These are phyloP conservation scores for Chenopodium album DNA, from an alignment of 148 eudicot species.

Conservation along the genomic window DNA sequence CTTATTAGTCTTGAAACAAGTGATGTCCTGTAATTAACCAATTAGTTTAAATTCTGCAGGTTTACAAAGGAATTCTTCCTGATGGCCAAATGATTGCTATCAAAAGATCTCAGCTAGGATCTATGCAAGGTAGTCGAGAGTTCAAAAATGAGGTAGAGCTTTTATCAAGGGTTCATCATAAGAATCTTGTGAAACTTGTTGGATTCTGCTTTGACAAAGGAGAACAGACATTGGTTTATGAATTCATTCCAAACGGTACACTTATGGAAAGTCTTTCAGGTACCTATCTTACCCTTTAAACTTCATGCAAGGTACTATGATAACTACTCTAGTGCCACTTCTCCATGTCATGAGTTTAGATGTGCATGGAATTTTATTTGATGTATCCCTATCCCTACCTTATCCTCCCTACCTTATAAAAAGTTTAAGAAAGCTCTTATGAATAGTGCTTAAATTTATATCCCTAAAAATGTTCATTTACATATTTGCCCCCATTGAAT, in stretches of 20 bases:
- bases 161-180: constrained; percentile 90
- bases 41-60: constrained; percentile 35
- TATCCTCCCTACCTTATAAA: too few species aligned
- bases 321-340: neutral
- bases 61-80: constrained; percentile 68
- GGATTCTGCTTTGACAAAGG: constrained; percentile 82
- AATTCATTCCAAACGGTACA: constrained; percentile 78
- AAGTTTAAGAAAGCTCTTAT: too few species aligned
- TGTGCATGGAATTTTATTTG: neutral
- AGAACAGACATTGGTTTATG: constrained; percentile 84
- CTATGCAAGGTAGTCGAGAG: constrained; percentile 74
- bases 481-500: too few species aligned
- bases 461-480: too few species aligned
- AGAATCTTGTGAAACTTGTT: constrained; percentile 73
- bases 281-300: constrained; percentile 1
- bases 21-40: neutral
- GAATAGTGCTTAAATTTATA: too few species aligned
- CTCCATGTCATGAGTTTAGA: neutral
- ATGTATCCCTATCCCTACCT: neutral
- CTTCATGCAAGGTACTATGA: neutral
- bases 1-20: neutral
- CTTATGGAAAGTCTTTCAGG: constrained; percentile 72
- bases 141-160: constrained; percentile 91
- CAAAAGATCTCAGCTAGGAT: constrained; percentile 76
- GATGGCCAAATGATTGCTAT: constrained; percentile 62